A percentile compares a stretch with the other conserved stretches of the same genome.
phyloP scores from a whole-genome alignment of 2,329 filamentous ascomycete genomes.

The Chaetomium strumarium region DNA sequence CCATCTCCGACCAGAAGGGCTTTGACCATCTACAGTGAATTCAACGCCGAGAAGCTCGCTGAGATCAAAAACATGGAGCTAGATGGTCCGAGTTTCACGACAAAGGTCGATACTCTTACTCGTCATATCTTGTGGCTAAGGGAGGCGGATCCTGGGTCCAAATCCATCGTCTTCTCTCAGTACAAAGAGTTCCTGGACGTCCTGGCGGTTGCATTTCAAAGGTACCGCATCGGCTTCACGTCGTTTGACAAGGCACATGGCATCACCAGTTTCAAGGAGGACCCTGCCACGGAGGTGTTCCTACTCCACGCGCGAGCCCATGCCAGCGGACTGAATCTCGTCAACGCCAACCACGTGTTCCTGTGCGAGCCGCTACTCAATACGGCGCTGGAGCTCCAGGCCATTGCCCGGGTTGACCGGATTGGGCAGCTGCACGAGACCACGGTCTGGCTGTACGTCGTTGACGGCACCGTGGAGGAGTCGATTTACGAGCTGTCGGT shows the following conservation, averaged over 20 bases:
- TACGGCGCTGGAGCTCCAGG: slow-evolving; percentile 88
- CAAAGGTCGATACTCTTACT: slow-evolving; percentile 79
- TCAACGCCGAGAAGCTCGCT: slow-evolving; percentile 63
- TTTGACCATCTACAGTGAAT: slow-evolving; percentile 66
- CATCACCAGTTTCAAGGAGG: slow-evolving; percentile 68
- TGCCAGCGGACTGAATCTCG: slow-evolving; percentile 81
- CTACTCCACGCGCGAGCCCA: slow-evolving; percentile 85
- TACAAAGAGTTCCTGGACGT: slow-evolving; percentile 76
- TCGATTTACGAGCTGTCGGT: slow-evolving; percentile 86
- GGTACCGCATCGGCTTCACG: slow-evolving; percentile 67
- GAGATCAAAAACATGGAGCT: slow-evolving; percentile 81
- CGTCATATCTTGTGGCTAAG: slow-evolving; percentile 83
- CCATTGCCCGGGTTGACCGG: slow-evolving; percentile 88
- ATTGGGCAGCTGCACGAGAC: slow-evolving; percentile 87
- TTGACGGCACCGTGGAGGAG: slow-evolving; percentile 87
- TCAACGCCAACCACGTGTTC: slow-evolving; percentile 91
- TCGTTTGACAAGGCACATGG: slow-evolving; percentile 64
- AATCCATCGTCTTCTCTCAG: slow-evolving; percentile 92
- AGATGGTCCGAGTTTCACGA: slow-evolving; percentile 68
- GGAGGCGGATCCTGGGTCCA: slow-evolving; percentile 75
- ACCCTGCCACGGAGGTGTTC: slow-evolving; percentile 72
- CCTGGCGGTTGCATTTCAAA: slow-evolving; percentile 61
- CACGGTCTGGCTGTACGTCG: slow-evolving; percentile 90
- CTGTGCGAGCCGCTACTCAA: slow-evolving; percentile 92
- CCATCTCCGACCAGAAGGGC: slow-evolving; percentile 27